These are phyloP conservation scores for Saccharum hybrid DNA, from an alignment of 202 grass and related monocot genomes.

Conservation along the genomic window DNA sequence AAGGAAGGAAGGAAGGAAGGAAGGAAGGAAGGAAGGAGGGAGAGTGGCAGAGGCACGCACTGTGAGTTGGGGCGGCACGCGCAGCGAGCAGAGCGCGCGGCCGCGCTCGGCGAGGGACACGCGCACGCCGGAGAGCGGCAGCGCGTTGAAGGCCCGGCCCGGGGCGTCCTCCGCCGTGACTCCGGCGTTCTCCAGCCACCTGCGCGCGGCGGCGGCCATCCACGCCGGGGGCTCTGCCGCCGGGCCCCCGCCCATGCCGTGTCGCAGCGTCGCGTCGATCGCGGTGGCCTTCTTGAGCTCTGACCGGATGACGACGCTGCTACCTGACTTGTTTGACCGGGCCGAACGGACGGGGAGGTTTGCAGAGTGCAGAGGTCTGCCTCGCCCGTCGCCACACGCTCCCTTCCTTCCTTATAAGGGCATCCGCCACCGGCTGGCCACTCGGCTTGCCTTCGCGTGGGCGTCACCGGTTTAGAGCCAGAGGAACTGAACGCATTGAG, in stretches of 20 bases:
- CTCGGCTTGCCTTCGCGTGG: too few relatives aligned
- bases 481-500: too few relatives aligned
- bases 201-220: slow-evolving; percentile 50
- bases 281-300: not conserved
- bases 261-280: not conserved
- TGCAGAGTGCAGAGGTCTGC: too few relatives aligned
- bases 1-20: not conserved
- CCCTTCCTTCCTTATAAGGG: not conserved
- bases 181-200: slow-evolving; percentile 64
- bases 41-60: slow-evolving; percentile 3
- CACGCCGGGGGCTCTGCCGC: slow-evolving; percentile 21
- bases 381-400: too few relatives aligned
- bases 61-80: slow-evolving; percentile 69
- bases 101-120: slow-evolving; percentile 49
- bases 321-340: not conserved
- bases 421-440: too few relatives aligned
- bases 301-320: not conserved
- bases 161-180: not conserved
- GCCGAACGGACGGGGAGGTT: not conserved
- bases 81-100: slow-evolving; percentile 62
- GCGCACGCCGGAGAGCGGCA: slow-evolving; percentile 61
- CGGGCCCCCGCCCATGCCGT: not conserved
- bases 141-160: slow-evolving; percentile 63
- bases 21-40: not conserved
- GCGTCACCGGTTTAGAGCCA: too few relatives aligned